A percentile compares a stretch with the other conserved stretches of the same genome.
Conservation (phyloP, 164 flowering plant species). For the grape (Vitis vinifera) region ASM3070453v1 NC_081822.1:9084501-9085000, state of each 20-base stretch:
- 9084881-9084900: too few species aligned
- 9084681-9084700: slow-evolving; percentile 9
- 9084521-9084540: neutral
- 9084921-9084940: too few species aligned
- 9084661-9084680: slow-evolving; percentile 4
- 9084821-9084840: too few species aligned
- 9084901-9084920: too few species aligned
- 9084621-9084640: neutral
- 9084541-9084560: neutral
- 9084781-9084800: too few species aligned
- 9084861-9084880: too few species aligned
- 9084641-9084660: slow-evolving; percentile 7
- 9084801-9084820: too few species aligned
- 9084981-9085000: too few species aligned
- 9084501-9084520: neutral
- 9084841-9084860: too few species aligned
- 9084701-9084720: slow-evolving; percentile 2
- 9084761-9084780: too few species aligned
- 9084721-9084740: slow-evolving; percentile 10
- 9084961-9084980: too few species aligned
- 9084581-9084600: neutral
- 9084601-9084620: slow-evolving; percentile 2
- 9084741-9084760: neutral
- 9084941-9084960: too few species aligned
- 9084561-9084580: slow-evolving; percentile 9